Percentiles rank a stretch among this genome's conserved stretches.
Conservation (phyloP, 163 green algal species). For the Prototheca wickerhamii region DNA sequence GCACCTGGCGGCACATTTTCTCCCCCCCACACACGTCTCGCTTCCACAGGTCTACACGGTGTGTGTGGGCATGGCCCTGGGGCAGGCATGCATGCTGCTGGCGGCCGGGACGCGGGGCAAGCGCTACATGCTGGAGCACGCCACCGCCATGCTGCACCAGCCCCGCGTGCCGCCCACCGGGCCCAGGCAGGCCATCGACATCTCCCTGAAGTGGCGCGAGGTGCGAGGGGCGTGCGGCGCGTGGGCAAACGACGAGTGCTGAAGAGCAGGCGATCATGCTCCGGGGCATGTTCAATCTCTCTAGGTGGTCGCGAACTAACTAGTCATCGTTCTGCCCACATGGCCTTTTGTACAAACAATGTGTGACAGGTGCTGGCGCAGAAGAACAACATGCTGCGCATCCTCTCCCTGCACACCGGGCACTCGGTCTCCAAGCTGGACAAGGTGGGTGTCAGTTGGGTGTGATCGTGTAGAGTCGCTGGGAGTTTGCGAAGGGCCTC, state of each 20-base stretch:
- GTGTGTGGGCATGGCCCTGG: constrained; percentile 72
- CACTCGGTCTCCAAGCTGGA: constrained; percentile 87
- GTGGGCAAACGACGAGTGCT: no score
- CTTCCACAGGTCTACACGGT: constrained; percentile 64
- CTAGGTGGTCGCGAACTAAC: no score
- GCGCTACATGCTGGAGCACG: constrained; percentile 79
- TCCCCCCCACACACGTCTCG: background rate
- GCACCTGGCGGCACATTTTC: background rate
- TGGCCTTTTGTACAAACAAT: background rate
- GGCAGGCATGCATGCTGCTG: constrained; percentile 80
- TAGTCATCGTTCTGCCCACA: no score
- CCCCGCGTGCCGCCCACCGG: constrained; percentile 82
- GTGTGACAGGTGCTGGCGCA: constrained; percentile 64
- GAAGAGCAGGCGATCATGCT: no score
- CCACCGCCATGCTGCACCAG: constrained; percentile 96
- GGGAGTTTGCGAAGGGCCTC: no score
- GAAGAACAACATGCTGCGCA: constrained; percentile 81
- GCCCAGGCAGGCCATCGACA: constrained; percentile 87
- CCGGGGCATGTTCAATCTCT: background rate
- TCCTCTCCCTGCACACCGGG: constrained; percentile 74
- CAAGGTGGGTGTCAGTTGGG: constrained; percentile 29
- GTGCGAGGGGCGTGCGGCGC: constrained; percentile 12
- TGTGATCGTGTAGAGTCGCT: background rate
- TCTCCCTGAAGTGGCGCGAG: constrained; percentile 93
- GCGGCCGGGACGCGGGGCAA: constrained; percentile 73